Conservation (phyloP, 2,329 filamentous ascomycete species). For the Chaetothyriales sp. region DNA sequence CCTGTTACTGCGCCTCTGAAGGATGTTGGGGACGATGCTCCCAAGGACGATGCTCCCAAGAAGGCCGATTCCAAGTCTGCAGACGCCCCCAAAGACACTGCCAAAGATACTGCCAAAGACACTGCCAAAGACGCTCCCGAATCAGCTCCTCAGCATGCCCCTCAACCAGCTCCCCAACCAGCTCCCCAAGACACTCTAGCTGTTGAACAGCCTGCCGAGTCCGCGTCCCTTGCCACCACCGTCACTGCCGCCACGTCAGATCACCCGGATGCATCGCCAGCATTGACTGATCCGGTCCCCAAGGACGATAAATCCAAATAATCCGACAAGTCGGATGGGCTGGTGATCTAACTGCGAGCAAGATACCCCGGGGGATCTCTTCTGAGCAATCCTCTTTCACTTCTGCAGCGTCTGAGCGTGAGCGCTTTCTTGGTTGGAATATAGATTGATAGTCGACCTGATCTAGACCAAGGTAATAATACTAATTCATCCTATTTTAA, state of each 20-base stretch:
- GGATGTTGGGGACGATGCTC: background rate
- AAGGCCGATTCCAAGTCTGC: conserved; percentile 1
- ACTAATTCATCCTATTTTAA: background rate
- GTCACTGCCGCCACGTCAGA: background rate
- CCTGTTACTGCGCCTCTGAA: conserved; percentile 13
- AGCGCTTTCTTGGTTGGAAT: background rate
- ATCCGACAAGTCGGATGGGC: background rate
- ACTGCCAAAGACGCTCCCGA: background rate
- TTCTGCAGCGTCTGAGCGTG: background rate
- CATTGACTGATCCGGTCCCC: background rate
- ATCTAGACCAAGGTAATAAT: background rate
- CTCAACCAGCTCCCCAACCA: background rate
- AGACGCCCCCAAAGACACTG: background rate
- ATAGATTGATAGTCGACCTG: background rate
- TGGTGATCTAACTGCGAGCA: background rate
- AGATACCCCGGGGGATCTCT: too few species aligned
- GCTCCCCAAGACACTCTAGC: background rate
- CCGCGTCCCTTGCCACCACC: background rate
- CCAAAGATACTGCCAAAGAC: background rate
- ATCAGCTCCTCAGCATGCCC: background rate
- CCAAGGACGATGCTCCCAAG: conserved; percentile 5
- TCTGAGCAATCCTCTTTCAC: background rate
- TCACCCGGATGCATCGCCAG: conserved; percentile 4
- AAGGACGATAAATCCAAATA: background rate
- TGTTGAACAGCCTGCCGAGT: background rate